Evolutionary conservation across 768 basidiomycete species (phyloP).

Genomic region (Hygrophoropsis aurantiaca): DNA sequence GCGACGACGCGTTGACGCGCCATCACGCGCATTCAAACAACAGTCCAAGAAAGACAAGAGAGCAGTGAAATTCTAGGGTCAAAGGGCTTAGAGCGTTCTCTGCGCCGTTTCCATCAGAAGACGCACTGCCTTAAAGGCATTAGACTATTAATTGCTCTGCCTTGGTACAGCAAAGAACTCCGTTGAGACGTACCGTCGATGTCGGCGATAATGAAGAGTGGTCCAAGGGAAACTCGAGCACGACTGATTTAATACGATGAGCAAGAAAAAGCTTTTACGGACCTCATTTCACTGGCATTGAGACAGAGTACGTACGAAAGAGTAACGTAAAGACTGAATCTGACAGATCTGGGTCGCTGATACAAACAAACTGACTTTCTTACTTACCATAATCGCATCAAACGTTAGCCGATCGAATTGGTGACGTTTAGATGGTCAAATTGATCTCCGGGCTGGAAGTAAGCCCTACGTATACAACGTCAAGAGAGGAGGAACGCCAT

Average conservation of each 20-base stretch:
- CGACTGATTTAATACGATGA: not conserved
- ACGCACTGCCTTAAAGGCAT: constrained; percentile 23
- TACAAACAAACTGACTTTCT: constrained; percentile 24
- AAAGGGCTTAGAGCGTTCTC: constrained; percentile 6
- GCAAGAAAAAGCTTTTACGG: too few relatives aligned
- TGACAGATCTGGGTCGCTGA: constrained; percentile 25
- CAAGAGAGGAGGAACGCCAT: constrained; percentile 5
- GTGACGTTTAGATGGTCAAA: too few relatives aligned
- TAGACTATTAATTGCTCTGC: constrained; percentile 10
- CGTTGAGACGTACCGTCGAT: constrained; percentile 4
- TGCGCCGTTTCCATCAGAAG: constrained; percentile 31
- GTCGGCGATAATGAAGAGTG: constrained; percentile 1
- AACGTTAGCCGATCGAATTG: constrained; percentile 20
- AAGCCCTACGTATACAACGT: not conserved
- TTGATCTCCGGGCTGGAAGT: too few relatives aligned
- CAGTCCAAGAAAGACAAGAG: not conserved
- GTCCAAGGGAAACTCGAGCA: not conserved
- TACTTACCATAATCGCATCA: constrained; percentile 32
- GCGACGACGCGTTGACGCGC: too few relatives aligned
- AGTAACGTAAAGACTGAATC: constrained; percentile 21
- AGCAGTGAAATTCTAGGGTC: constrained; percentile 4
- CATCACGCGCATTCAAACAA: not conserved
- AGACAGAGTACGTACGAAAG: constrained; percentile 3
- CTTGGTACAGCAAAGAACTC: too few relatives aligned
- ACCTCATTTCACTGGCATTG: constrained; percentile 1